Conservation (phyloP, 1,284 basidiomycete genomes). For the Athelia sp. region DNA sequence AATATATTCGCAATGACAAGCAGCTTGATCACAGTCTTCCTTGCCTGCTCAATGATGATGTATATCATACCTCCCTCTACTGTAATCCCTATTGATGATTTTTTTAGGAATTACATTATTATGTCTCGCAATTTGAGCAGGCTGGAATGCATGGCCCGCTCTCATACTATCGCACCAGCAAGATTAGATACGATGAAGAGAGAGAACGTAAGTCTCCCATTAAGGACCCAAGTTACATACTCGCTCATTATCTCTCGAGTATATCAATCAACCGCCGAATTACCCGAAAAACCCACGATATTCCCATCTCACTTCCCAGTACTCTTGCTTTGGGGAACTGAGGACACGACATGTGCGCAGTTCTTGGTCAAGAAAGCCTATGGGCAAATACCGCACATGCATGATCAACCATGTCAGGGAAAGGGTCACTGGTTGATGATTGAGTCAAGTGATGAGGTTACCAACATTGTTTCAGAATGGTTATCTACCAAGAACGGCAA, state of each 20-base stretch:
- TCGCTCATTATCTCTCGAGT: conserved; percentile 1
- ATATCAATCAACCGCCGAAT: conserved; percentile 3
- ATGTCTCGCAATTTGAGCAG: conserved; percentile 36
- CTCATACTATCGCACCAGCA: conserved; percentile 63
- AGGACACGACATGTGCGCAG: conserved; percentile 38
- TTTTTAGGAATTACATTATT: conserved; percentile 47
- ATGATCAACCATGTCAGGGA: conserved; percentile 44
- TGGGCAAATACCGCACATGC: conserved; percentile 43
- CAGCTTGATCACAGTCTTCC: conserved; percentile 2
- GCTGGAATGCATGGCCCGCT: conserved; percentile 60
- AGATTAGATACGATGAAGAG: conserved; percentile 59
- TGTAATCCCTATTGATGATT: not conserved
- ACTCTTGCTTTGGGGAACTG: conserved; percentile 55
- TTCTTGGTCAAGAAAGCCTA: conserved; percentile 33
- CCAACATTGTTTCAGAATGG: conserved; percentile 42
- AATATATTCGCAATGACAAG: conserved; percentile 5
- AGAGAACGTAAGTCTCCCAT: not conserved
- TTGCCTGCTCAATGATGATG: conserved; percentile 18
- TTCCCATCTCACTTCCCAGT: conserved; percentile 47
- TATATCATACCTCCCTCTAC: not conserved
- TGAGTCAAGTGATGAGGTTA: conserved; percentile 49
- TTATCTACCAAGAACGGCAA: conserved; percentile 17
- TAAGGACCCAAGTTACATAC: conserved; percentile 29
- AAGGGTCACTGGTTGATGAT: conserved; percentile 67
- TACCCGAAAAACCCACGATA: conserved; percentile 27